Conservation (phyloP, 2,329 filamentous ascomycete species). For the Fusarium nurragi region DNA sequence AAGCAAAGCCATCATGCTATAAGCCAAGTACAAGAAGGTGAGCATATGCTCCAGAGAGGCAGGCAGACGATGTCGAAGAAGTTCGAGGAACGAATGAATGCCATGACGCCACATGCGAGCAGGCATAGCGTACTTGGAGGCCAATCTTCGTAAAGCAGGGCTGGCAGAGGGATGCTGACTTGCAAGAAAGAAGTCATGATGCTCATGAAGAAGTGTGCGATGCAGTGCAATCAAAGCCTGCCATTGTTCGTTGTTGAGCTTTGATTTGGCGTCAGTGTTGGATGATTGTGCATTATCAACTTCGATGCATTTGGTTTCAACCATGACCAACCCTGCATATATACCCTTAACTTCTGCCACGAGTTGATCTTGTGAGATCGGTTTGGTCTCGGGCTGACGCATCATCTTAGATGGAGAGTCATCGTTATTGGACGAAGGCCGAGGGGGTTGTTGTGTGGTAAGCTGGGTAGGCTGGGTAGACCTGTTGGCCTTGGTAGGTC, state of each 20-base stretch:
- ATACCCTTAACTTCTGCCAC: conserved; percentile 84
- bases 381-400: conserved; percentile 26
- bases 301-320: conserved; percentile 88
- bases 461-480: conserved; percentile 1
- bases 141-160: conserved; percentile 71
- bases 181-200: conserved; percentile 87
- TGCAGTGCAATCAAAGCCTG: conserved; percentile 85
- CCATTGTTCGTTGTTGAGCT: conserved; percentile 76
- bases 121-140: conserved; percentile 88
- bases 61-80: conserved; percentile 78
- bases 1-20: conserved; percentile 87
- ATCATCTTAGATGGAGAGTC: conserved; percentile 26
- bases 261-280: conserved; percentile 53
- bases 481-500: conserved; percentile 6
- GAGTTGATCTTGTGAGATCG: conserved; percentile 79
- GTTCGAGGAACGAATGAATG: conserved; percentile 84
- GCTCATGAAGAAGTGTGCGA: conserved; percentile 80
- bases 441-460: conserved; percentile 1
- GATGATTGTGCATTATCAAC: conserved; percentile 72
- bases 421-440: conserved; percentile 6
- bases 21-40: conserved; percentile 87
- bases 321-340: conserved; percentile 84
- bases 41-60: conserved; percentile 88
- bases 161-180: conserved; percentile 85
- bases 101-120: conserved; percentile 94